A percentile compares a stretch with the other conserved stretches of the same genome.
Evolutionary conservation across 768 basidiomycete species (phyloP).

Genomic region (Scleroderma citrinum): DNA sequence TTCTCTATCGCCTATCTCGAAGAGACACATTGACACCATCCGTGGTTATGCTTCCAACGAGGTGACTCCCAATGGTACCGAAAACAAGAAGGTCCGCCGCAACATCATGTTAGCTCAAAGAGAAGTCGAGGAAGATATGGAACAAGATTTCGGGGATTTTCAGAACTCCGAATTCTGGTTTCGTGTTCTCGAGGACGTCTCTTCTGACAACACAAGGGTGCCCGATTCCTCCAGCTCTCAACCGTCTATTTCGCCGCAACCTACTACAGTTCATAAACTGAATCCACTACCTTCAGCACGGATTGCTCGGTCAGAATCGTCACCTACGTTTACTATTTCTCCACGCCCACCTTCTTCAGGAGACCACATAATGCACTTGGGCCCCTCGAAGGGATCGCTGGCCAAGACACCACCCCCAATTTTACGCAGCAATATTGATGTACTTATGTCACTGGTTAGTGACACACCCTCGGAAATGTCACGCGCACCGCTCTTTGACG

Average conservation of each 20-base stretch:
- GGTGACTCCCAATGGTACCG: slow-evolving; percentile 32
- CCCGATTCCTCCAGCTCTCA: slow-evolving; percentile 1
- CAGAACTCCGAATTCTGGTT: slow-evolving; percentile 88
- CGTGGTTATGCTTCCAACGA: slow-evolving; percentile 56
- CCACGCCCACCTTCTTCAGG: slow-evolving; percentile 5
- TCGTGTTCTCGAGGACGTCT: slow-evolving; percentile 73
- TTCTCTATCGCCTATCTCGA: slow-evolving; percentile 56
- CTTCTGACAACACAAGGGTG: slow-evolving; percentile 22
- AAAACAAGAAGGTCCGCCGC: slow-evolving; percentile 56
- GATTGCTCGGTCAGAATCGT: slow-evolving; percentile 33
- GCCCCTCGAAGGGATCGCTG: slow-evolving; percentile 9
- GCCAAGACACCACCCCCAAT: slow-evolving; percentile 16
- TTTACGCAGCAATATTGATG: slow-evolving; percentile 55
- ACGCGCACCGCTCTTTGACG: slow-evolving; percentile 75
- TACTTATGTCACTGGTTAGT: slow-evolving; percentile 70
- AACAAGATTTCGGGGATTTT: slow-evolving; percentile 88
- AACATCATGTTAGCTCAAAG: slow-evolving; percentile 81
- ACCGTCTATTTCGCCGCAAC: slow-evolving; percentile 8
- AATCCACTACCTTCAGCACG: slow-evolving; percentile 7
- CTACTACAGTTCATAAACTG: neutral
- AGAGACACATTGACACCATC: slow-evolving; percentile 66
- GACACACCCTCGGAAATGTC: slow-evolving; percentile 47
- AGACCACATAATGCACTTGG: slow-evolving; percentile 21
- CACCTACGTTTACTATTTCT: slow-evolving; percentile 24
- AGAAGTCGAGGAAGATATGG: slow-evolving; percentile 86